A percentile compares a stretch with the other conserved stretches of the same genome.
phyloP scores from a whole-genome alignment of 2,329 filamentous ascomycete species.

The Colletotrichum sublineola region DNA sequence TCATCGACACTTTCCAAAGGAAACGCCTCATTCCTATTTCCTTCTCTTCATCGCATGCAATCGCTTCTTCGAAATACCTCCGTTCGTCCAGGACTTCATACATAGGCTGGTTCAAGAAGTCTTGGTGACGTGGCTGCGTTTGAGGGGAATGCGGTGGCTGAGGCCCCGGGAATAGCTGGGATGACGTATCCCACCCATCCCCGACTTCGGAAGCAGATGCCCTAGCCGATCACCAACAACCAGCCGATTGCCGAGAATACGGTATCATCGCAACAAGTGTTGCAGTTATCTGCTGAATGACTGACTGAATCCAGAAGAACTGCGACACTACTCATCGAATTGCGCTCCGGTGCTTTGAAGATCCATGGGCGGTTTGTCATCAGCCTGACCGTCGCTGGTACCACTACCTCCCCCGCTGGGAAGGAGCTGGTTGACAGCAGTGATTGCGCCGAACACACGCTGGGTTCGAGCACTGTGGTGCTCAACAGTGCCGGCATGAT shows the following conservation, averaged over 20 bases:
- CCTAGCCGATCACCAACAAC: background rate
- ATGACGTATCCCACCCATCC: background rate
- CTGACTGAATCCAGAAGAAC: background rate
- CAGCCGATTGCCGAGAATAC: background rate
- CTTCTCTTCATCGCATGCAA: background rate
- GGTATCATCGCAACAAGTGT: background rate
- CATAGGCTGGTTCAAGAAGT: background rate
- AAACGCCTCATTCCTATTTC: background rate
- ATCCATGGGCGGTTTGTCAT: background rate
- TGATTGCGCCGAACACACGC: background rate
- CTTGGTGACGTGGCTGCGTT: background rate
- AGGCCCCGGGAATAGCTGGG: background rate
- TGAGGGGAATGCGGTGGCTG: background rate
- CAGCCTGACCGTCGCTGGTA: background rate
- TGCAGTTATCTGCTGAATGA: too few relatives aligned
- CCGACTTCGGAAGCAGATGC: background rate
- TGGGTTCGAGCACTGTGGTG: background rate
- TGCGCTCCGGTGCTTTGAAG: background rate
- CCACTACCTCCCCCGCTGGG: background rate
- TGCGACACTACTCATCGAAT: background rate
- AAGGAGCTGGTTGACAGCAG: background rate
- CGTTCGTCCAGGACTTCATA: background rate
- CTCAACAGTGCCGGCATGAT: background rate
- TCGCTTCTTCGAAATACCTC: background rate
- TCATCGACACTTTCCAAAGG: background rate